Conservation (phyloP, 225 moss, liverwort and hornwort species). For the Polytrichum formosum region DNA sequence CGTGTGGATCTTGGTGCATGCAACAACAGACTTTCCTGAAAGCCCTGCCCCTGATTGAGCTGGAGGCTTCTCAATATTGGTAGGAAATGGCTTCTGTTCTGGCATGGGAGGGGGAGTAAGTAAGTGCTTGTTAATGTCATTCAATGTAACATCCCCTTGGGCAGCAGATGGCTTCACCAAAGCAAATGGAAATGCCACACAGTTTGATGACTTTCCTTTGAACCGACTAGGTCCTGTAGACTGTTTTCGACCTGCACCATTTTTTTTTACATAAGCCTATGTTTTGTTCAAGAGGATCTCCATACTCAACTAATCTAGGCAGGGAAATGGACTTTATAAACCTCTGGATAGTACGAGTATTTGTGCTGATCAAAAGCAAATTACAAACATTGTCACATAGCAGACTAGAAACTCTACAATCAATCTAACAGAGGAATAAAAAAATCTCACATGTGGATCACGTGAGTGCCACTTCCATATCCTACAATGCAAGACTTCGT, state of each 20-base stretch:
- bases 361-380: no score
- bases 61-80: conserved; percentile 41
- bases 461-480: no score
- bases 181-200: conserved; percentile 69
- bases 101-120: conserved; percentile 63
- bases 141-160: conserved; percentile 76
- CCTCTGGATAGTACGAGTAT: no score
- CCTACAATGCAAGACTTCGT: no score
- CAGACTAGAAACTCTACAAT: no score
- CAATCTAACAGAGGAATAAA: no score
- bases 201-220: conserved; percentile 47
- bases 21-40: conserved; percentile 73
- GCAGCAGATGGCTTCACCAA: conserved; percentile 77
- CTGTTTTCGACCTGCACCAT: conserved; percentile 42
- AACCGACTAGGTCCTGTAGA: conserved; percentile 47
- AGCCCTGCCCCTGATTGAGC: conserved; percentile 58
- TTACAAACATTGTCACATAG: no score
- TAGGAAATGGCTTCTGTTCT: conserved; percentile 30
- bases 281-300: no score
- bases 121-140: conserved; percentile 69
- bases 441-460: no score
- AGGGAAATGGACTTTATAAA: no score
- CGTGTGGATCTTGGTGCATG: conserved; percentile 82
- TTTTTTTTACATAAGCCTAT: neutral
- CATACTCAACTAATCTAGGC: no score